A percentile compares a stretch with the other conserved stretches of the same genome.
phyloP scores from a whole-genome alignment of 108 stramenopile species.

The Nitzschia sp. region DNA sequence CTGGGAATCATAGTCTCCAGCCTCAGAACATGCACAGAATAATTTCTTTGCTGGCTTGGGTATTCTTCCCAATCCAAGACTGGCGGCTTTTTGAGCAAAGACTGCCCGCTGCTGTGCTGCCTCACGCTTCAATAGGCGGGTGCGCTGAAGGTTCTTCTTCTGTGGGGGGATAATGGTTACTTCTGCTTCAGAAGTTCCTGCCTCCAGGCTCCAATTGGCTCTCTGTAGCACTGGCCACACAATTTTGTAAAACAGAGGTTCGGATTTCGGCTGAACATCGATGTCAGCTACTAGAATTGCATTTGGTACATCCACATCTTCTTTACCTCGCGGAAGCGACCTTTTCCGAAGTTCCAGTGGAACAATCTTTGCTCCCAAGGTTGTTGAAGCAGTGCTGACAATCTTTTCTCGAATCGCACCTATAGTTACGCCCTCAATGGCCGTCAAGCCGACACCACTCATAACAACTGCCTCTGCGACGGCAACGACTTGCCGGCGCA shows the following conservation, averaged over 20 bases:
- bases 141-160: slow-evolving; percentile 1
- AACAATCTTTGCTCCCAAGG: neutral
- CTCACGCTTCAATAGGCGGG: slow-evolving; percentile 15
- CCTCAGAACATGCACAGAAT: slow-evolving; percentile 22
- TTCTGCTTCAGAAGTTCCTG: slow-evolving; percentile 16
- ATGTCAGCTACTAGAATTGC: neutral
- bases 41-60: slow-evolving; percentile 41
- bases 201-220: slow-evolving; percentile 35
- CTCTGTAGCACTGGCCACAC: slow-evolving; percentile 47
- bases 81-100: slow-evolving; percentile 14
- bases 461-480: slow-evolving; percentile 16
- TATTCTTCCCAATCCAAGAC: slow-evolving; percentile 37
- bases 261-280: slow-evolving; percentile 21
- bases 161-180: slow-evolving; percentile 28
- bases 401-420: slow-evolving; percentile 5
- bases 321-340: no score
- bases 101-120: slow-evolving; percentile 20
- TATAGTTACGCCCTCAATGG: neutral
- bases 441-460: slow-evolving; percentile 4
- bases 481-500: slow-evolving; percentile 25
- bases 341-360: no score
- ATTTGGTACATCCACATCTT: slow-evolving; percentile 1
- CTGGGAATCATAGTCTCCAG: slow-evolving; percentile 1
- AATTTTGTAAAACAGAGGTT: slow-evolving; percentile 41
- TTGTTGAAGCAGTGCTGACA: slow-evolving; percentile 1